Evolutionary conservation across 179 eudicot genomes (phyloP), one percentile per base, ranked within the genome.

Genomic region (Beta macrorhiza): DNA sequence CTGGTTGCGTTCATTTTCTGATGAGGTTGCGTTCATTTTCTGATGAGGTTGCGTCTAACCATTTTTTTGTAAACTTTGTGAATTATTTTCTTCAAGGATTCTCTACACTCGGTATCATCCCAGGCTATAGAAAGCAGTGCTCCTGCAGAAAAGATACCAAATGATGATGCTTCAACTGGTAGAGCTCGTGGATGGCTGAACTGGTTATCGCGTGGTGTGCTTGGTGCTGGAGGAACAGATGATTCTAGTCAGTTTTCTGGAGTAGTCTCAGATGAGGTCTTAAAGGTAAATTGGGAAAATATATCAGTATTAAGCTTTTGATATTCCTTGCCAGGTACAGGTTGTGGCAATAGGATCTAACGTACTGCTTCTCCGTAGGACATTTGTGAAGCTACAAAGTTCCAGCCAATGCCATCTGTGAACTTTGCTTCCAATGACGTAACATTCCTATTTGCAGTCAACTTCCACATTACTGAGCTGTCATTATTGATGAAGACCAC

Each of bases 221-320:
- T 96, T 78, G 99, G 99, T 84, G 99, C 94, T 79, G 98, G 98
- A 52, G 99, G 99, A 85, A 94, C 98, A 59, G 97, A 92, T 84
- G 99, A 94, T 87, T 92, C 99, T 70, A 88, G 87, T 82, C 96
- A 92, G 84, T 96, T 96, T 88, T 96, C 98, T 83, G 99, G 99
- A 78, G 96, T 92, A n/a, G 92, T 96, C 80, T 94, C 99, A 64
- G 99, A 94, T 87, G 99, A 94, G 82, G 93, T 94, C 79, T 90
- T 96, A 61, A 91, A 96, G 93, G 99, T 96, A 88, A 63, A 19
- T 75, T 58, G 44, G 52, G 58, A 74, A 42, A 62, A 14, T 37
- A 22, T 11, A 25, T 59, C 13, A 19, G 15, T 64, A 20, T 59
- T 20, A 0, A 52, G 45, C 58, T 11, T 57, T 71, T 13, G n/a